Evolutionary conservation across 148 eudicot genomes (phyloP), one percentile per base, ranked within the genome.

Genomic region (Rhododendron griersonianum): DNA sequence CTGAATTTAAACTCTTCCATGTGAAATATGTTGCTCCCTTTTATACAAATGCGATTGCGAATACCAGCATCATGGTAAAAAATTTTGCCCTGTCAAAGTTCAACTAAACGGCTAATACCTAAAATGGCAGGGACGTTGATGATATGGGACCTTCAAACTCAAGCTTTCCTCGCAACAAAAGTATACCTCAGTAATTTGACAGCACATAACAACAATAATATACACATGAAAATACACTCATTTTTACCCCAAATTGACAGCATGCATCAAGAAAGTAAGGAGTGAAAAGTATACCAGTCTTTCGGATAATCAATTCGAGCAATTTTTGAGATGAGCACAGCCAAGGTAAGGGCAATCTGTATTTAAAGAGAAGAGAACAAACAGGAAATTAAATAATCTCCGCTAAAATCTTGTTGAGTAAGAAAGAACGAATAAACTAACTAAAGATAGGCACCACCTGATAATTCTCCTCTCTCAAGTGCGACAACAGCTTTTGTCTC

Each of bases 301-400:
- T 91, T 95, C 44, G 98, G 96, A 84, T 97, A 95, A 88, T 97
- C 99, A 86, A 94, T 92, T 35, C 99, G 98, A 87, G 99, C 99
- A 83, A 97, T 97, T 87, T 95, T 97, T 71, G 99, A 97, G 82
- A 94, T 93, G 87, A 97, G 87, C 76, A 97, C 98, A 39, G 98
- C 94, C 92, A 97, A 87, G 86, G 98, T 93, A 88, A 93, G 86
- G 80, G 99, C 95, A 87, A 97, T 95, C 99, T 97, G 96, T 88
- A 90, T 47, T 57, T 37, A 83, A 85, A 48, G 86, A 83, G 77
- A 90, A 75, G 85, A 44, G 35, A 76, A 76, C 41, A 67, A 6
- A 48, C 14, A 84, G 44, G 69, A 81, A 55, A 59, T 88, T 10
- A 61, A 30, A 53, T 47, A 59, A 47, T 50, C 37, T 11, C 59